Evolutionary conservation across 495 filamentous ascomycete genomes (phyloP), one percentile per base, ranked within the genome.

Genomic region (Chaetomium cochliodes): DNA sequence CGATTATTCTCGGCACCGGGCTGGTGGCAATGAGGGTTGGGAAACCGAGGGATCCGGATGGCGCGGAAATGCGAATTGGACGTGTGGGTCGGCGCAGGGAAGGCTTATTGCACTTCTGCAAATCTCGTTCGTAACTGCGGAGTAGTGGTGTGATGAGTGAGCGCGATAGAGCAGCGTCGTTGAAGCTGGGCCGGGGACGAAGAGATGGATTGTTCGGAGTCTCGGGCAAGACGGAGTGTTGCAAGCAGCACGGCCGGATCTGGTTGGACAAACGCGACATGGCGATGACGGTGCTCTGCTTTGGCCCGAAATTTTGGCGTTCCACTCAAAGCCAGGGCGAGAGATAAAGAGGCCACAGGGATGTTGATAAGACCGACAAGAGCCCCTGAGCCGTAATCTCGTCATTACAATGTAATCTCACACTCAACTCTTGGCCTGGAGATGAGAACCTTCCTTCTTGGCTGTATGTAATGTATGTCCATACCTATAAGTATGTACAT

Each of bases 21-120:
- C 23, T 52, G 22, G 25, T 1, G 26, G 26, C 20, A 50, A 37
- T 37, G 33, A 7, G 33, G 11, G 33, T 37, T 4, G 20, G n/a
- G 20, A 51, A 41, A 1, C 42, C 53, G 61, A 63, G 26, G 2
- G 53, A 6, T 51, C 28, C 61, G 61, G 61, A 63, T 58, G 53
- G 18, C 20, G 52, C 60, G 60, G 60, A 63, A 63, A 47, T 47
- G 39, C 52, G 28, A 49, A 26, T 23, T 22, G 16, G 37, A 12
- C 6, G 20, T 42, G 33, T 62, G 49, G 49, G n/a, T 47, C 22
- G 23, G 12, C 37, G 52, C 37, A 54, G 60, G 39, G 55, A 20
- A 39, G 50, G 33, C 33, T 46, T 9, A 25, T 37, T 26, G 60
- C 25, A n/a, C 6, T 20, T 20, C n/a, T 28, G 18, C 18, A 28